Conservation (phyloP, 345 rosid genomes). For the Eucalyptus leucophloia region DNA sequence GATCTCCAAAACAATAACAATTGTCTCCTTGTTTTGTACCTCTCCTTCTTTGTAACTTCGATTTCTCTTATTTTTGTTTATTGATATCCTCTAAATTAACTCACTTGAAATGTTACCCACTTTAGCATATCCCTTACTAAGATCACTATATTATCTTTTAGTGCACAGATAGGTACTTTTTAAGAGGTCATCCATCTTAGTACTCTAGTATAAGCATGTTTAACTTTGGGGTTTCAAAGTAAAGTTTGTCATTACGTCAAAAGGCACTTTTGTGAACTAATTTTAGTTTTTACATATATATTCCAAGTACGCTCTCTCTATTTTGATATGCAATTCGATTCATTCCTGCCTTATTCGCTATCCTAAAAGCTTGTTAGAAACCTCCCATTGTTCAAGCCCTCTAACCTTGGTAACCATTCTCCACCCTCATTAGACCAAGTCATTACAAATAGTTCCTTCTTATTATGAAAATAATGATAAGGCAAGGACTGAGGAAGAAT, state of each 20-base stretch:
- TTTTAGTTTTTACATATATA: too few relatives aligned
- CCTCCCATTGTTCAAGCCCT: neutral
- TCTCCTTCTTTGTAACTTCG: neutral
- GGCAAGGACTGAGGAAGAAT: neutral
- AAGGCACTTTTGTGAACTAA: neutral
- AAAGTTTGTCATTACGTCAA: neutral
- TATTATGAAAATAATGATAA: too few relatives aligned
- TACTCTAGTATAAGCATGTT: neutral
- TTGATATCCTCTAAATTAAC: neutral
- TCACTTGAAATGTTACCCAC: neutral
- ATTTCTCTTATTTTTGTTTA: neutral
- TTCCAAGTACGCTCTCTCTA: neutral
- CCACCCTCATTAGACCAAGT: neutral
- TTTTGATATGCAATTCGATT: neutral
- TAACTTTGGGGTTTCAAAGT: neutral
- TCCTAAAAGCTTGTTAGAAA: neutral
- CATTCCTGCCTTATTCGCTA: fast-evolving
- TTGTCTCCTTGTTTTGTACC: neutral
- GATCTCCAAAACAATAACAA: neutral
- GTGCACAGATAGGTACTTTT: fast-evolving
- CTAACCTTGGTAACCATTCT: neutral
- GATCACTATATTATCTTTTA: neutral
- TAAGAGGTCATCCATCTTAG: neutral
- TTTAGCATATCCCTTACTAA: neutral
- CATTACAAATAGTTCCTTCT: neutral